Percentiles rank a stretch among this genome's conserved stretches.
phyloP scores from a whole-genome alignment of 2,329 filamentous ascomycete genomes.

The Fusarium agapanthi region DNA sequence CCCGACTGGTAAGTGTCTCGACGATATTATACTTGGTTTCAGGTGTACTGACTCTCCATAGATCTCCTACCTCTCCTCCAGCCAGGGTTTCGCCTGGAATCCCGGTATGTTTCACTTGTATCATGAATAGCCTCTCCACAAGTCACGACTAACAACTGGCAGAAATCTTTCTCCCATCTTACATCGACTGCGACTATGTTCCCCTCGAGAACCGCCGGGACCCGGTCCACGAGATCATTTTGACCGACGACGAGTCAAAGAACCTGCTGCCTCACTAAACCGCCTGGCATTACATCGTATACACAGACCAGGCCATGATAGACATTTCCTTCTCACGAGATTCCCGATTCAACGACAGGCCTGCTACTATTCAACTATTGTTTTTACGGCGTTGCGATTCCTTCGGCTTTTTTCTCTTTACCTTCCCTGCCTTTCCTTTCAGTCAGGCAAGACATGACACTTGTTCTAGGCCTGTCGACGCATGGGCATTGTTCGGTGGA shows the following conservation, averaged over 20 bases:
- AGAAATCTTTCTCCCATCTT: conserved; percentile 86
- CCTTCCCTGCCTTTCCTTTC: background rate
- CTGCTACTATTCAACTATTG: conserved; percentile 15
- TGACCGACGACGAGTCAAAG: conserved; percentile 80
- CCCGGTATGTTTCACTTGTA: conserved; percentile 61
- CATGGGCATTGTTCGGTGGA: conserved; percentile 36
- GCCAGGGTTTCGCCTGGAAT: conserved; percentile 86
- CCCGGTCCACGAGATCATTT: conserved; percentile 78
- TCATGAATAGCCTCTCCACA: background rate
- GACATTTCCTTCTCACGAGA: conserved; percentile 44
- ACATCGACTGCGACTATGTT: conserved; percentile 77
- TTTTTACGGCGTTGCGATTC: conserved; percentile 33
- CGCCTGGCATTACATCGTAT: conserved; percentile 18
- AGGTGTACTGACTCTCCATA: conserved; percentile 46
- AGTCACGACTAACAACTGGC: conserved; percentile 13
- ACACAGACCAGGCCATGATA: conserved; percentile 35
- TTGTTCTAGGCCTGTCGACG: conserved; percentile 21
- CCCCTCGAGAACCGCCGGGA: conserved; percentile 80
- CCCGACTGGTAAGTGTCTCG: conserved; percentile 68
- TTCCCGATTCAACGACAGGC: conserved; percentile 28
- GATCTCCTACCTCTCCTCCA: conserved; percentile 83
- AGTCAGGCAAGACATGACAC: conserved; percentile 16
- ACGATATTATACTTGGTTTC: background rate
- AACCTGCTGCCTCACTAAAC: conserved; percentile 72
- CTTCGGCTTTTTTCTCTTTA: conserved; percentile 2